Evolutionary conservation across 257 asterid species (phyloP), one percentile per base, ranked within the genome.

Genomic region (Cinchona pubescens): DNA sequence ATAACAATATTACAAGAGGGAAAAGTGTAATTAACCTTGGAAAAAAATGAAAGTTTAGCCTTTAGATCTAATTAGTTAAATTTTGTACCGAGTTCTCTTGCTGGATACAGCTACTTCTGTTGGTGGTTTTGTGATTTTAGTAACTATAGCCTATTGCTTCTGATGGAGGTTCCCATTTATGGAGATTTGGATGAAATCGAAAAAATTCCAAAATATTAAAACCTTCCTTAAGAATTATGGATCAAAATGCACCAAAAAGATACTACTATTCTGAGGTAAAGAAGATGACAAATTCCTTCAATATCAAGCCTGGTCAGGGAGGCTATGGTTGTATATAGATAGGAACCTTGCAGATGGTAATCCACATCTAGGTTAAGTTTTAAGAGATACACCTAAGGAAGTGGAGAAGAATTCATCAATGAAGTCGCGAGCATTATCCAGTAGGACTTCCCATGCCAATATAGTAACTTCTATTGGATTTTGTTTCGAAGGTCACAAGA

Each of bases 261-360:
- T 78, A 62, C 73, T n/a, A 5, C 23, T 78, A 72, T 40, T 40
- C 61, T 4, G 69, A 72, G 8, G 48, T 78, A 29, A 78, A 78
- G 68, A 51, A 45, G 25, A 78, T 78, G 38, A 40, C 82, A 4
- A 40, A 62, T 4, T 43, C 53, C 38, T 78, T 78, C 67, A 45
- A 64, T 21, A 29, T 16, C 7, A 74, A 68, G 65, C 63, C 43
- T 43, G 73, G 73, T 13, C 73, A 68, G 35, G 73, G 73, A 6
- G 73, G 73, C 3, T 68, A 68, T 45, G 73, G 73, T 45, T 45
- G 2, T 45, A 58, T 68, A 14, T 68, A 68, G 15, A 68, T 43
- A 15, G 73, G 73, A 14, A 40, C 12, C 38, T 25, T 35, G 15
- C 64, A n/a, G 64, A 51, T 35, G 75, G 64, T 2, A 42, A 38